Evolutionary conservation across 2,329 filamentous ascomycete species (phyloP), one percentile per base, ranked within the genome.

Genomic region (Exophiala alcalophila): DNA sequence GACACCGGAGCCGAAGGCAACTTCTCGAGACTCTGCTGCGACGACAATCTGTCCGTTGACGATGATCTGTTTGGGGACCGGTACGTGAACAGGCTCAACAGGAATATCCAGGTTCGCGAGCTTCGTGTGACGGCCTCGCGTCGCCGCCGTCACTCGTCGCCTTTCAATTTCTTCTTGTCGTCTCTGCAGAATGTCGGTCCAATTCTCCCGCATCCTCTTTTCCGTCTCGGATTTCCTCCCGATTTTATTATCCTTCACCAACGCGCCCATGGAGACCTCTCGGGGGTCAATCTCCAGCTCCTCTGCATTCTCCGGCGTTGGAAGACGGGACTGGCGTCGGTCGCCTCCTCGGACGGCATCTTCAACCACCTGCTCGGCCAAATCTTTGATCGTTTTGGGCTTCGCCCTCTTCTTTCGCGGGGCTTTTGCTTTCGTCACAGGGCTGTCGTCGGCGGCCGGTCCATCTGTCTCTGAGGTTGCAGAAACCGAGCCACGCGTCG

Each of bases 171-270:
- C 62, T 32, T 62, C 62, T 40, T 61, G 62, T 44, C 65, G 59
- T 44, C 66, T 70, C 41, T 59, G 59, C 44, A 66, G 69, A 21
- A 75, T 68, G 44, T 78, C 76, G 2, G 65, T 70, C 66, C 73
- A 71, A 52, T 83, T 73, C 42, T 81, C 71, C 40, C 73, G 72
- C 62, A 83, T 69, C 50, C 75, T 70, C 39, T 67, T 72, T 53
- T 81, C 79, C 72, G 69, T 45, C 72, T 69, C 49, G 0, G 79
- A 82, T 26, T 72, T 70, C 50, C 71, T 76, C 31, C 79, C 79
- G 1, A 68, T 69, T n/a, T 67, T 64, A 24, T 69, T 61, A 51
- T 77, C 74, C 37, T 68, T 71, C 52, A 71, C 76, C 2, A 83
- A 61, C 31, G 78, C 73, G 21, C 67, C 71, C 78, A 83, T 82